Percentiles rank a stretch among this genome's conserved stretches.
phyloP scores from a whole-genome alignment of 768 basidiomycete species.

The Hydnomerulius pinastri region DNA sequence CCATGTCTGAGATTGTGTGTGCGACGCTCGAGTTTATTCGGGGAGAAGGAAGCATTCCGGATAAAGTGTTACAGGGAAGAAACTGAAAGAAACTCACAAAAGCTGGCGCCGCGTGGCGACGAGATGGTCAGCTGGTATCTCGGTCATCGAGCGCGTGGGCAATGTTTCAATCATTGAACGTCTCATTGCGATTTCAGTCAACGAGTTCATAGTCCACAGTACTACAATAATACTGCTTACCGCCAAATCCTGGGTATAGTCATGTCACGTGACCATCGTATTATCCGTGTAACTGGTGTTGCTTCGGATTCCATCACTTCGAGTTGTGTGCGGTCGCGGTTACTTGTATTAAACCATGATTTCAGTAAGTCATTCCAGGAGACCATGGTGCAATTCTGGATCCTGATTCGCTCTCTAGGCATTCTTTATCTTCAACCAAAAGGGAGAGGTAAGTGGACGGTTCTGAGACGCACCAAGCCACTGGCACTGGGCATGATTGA shows the following conservation, averaged over 20 bases:
- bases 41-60: too few relatives aligned
- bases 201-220: too few relatives aligned
- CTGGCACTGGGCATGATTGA: background rate
- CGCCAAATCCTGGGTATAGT: too few relatives aligned
- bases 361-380: slow-evolving; percentile 38
- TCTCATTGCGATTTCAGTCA: too few relatives aligned
- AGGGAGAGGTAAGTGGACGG: slow-evolving; percentile 83
- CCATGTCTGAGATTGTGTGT: too few relatives aligned
- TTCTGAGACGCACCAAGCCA: background rate
- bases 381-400: background rate
- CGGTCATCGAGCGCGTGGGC: too few relatives aligned
- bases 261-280: too few relatives aligned
- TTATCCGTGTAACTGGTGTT: background rate
- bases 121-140: background rate
- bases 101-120: background rate
- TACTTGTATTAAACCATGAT: slow-evolving; percentile 38
- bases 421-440: slow-evolving; percentile 99
- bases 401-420: slow-evolving; percentile 53
- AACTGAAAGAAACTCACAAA: background rate
- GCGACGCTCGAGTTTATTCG: too few relatives aligned
- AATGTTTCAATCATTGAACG: background rate
- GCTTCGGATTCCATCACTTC: too few relatives aligned
- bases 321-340: slow-evolving; percentile 8
- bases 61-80: background rate
- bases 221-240: too few relatives aligned